phyloP scores from a whole-genome alignment of 345 rosid genomes.

The Aquilaria yunnanensis region DNA sequence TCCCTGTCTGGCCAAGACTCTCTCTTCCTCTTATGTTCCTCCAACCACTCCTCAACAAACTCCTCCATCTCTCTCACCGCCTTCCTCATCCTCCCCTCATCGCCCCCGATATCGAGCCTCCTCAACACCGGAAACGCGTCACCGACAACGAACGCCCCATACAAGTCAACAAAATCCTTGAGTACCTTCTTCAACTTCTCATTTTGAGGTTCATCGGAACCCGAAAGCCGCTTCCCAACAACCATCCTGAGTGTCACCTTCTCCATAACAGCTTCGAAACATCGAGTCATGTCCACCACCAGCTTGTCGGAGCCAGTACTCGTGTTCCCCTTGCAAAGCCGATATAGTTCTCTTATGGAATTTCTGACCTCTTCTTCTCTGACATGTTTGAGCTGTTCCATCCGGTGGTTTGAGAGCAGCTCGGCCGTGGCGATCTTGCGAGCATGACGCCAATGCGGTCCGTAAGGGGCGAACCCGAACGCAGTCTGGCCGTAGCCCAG shows the following conservation, averaged over 20 bases:
- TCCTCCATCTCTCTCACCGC: slow-evolving; percentile 20
- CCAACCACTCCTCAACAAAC: slow-evolving; percentile 19
- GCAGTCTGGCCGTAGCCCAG: slow-evolving; percentile 22
- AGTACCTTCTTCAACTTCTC: slow-evolving; percentile 1
- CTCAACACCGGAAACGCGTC: slow-evolving; percentile 13
- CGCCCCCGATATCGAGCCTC: slow-evolving; percentile 33
- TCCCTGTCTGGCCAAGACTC: too few relatives aligned
- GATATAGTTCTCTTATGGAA: background rate
- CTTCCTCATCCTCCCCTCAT: slow-evolving; percentile 25
- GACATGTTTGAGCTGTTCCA: slow-evolving; percentile 17
- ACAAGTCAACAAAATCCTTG: background rate
- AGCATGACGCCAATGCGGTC: too few relatives aligned
- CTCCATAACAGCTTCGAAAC: slow-evolving; percentile 19
- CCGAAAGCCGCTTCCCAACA: slow-evolving; percentile 8
- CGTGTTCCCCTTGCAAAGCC: background rate
- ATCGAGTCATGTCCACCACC: slow-evolving; percentile 27
- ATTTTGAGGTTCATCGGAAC: background rate
- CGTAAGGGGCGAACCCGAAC: too few relatives aligned
- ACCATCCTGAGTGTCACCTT: slow-evolving; percentile 23
- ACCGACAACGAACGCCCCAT: slow-evolving; percentile 17
- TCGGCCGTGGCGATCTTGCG: slow-evolving; percentile 16
- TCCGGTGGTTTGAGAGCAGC: slow-evolving; percentile 31
- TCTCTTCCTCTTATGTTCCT: too few relatives aligned
- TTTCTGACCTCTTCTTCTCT: slow-evolving; percentile 15
- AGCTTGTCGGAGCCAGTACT: background rate